Percentiles rank a stretch among this genome's conserved stretches.
These are phyloP conservation scores for Alternaria sp. DNA, from an alignment of 2,329 filamentous ascomycete species.

Conservation along the genomic window DNA sequence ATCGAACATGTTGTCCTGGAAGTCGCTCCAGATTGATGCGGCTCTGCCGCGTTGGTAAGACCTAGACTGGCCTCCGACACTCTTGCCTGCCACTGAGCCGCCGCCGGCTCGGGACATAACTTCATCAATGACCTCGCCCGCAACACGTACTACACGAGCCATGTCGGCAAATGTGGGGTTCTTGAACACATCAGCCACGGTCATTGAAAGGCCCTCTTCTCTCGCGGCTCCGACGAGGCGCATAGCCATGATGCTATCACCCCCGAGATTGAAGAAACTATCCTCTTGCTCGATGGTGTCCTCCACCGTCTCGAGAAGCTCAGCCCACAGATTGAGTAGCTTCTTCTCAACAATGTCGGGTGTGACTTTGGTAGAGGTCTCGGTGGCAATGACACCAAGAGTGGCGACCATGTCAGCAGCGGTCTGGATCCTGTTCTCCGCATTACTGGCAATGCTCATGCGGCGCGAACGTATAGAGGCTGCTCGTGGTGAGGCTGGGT, in stretches of 20 bases:
- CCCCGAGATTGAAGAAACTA: conserved; percentile 43
- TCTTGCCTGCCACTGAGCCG: conserved; percentile 19
- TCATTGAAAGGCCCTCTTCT: conserved; percentile 43
- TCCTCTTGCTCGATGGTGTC: conserved; percentile 41
- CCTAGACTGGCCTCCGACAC: conserved; percentile 22
- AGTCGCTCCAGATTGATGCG: conserved; percentile 36
- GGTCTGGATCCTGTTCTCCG: conserved; percentile 38
- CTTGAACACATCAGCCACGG: conserved; percentile 44
- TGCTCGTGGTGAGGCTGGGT: conserved; percentile 5
- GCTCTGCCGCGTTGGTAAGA: conserved; percentile 26
- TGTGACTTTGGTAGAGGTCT: conserved; percentile 32
- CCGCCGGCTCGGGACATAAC: conserved; percentile 42
- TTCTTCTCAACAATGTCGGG: conserved; percentile 45
- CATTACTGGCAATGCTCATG: conserved; percentile 37
- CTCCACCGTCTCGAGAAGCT: conserved; percentile 43
- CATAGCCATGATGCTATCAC: conserved; percentile 45
- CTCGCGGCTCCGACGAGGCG: conserved; percentile 41
- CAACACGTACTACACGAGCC: conserved; percentile 42
- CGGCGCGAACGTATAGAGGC: conserved; percentile 32
- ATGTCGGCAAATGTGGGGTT: conserved; percentile 44
- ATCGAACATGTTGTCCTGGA: conserved; percentile 40
- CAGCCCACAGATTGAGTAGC: conserved; percentile 38
- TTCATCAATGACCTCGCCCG: conserved; percentile 44
- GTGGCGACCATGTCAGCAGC: conserved; percentile 44
- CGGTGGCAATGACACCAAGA: conserved; percentile 38